phyloP scores from a whole-genome alignment of 805 yeast genomes.

The Saturnispora sekii region DNA sequence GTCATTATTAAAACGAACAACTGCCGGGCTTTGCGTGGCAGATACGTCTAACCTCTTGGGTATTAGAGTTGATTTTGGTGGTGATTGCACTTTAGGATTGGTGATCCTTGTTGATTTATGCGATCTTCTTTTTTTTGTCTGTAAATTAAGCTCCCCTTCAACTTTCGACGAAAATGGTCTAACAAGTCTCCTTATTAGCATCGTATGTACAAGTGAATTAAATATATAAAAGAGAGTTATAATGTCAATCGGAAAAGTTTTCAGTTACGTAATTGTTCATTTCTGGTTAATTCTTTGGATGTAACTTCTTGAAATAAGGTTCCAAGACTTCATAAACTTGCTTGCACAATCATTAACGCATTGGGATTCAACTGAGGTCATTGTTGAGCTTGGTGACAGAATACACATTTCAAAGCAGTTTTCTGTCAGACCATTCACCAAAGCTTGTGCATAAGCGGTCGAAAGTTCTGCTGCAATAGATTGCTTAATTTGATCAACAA shows the following conservation, averaged over 20 bases:
- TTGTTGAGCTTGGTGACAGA: conserved; percentile 41
- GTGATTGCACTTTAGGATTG: neutral
- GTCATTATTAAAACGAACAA: neutral
- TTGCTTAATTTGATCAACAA: conserved; percentile 55
- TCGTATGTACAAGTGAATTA: neutral
- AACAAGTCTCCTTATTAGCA: too few species aligned
- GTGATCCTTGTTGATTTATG: neutral
- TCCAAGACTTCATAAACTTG: conserved; percentile 90
- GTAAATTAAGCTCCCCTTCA: neutral
- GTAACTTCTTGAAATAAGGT: conserved; percentile 67
- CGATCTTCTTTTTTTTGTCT: neutral
- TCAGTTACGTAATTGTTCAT: neutral
- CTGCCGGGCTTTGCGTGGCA: neutral
- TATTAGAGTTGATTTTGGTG: neutral
- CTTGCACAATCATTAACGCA: conserved; percentile 75
- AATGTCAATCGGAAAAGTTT: neutral
- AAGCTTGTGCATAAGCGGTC: conserved; percentile 81
- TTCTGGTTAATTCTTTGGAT: conserved; percentile 47
- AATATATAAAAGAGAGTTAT: neutral
- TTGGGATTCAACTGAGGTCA: conserved; percentile 39
- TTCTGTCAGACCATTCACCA: conserved; percentile 75
- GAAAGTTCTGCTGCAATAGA: conserved; percentile 79
- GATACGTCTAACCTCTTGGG: too few species aligned
- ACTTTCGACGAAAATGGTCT: neutral
- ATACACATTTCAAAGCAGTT: conserved; percentile 82